phyloP scores from a whole-genome alignment of 768 basidiomycete genomes.

The Agaricus subrufescens region DNA sequence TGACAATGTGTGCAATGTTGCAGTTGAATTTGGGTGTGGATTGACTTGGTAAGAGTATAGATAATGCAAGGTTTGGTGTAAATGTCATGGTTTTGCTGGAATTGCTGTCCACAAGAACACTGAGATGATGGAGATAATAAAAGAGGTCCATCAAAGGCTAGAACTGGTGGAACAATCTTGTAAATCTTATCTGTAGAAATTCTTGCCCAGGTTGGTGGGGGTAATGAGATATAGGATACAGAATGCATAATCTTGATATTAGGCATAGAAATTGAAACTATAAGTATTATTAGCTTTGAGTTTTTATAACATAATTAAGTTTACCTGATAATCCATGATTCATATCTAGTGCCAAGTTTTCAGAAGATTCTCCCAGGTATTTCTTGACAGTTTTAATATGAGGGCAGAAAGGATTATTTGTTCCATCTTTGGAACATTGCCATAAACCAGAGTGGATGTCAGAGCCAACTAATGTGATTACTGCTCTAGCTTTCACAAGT shows the following conservation, averaged over 20 bases:
- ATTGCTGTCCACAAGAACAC: not conserved
- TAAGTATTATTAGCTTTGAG: not conserved
- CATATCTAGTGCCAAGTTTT: not conserved
- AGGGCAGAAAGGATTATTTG: not conserved
- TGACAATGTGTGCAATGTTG: slow-evolving; percentile 15
- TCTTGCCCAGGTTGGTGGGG: not conserved
- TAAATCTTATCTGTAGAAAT: not conserved
- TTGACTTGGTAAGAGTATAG: slow-evolving; percentile 10
- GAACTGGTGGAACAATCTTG: not conserved
- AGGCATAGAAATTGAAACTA: not conserved
- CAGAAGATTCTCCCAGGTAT: not conserved
- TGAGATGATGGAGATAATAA: not conserved
- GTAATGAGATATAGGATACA: not conserved
- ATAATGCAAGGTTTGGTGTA: slow-evolving; percentile 8
- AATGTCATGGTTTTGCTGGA: not conserved
- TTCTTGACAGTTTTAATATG: not conserved
- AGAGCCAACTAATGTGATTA: not conserved
- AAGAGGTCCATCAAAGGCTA: not conserved
- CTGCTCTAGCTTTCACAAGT: not conserved
- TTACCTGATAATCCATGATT: not conserved
- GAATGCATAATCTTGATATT: not conserved
- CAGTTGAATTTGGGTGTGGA: slow-evolving; percentile 8
- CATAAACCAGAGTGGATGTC: not conserved
- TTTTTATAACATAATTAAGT: not conserved
- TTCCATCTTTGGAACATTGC: not conserved